Evolutionary conservation across 179 eudicot species (phyloP).

Genomic region (Silene vulgaris): DNA sequence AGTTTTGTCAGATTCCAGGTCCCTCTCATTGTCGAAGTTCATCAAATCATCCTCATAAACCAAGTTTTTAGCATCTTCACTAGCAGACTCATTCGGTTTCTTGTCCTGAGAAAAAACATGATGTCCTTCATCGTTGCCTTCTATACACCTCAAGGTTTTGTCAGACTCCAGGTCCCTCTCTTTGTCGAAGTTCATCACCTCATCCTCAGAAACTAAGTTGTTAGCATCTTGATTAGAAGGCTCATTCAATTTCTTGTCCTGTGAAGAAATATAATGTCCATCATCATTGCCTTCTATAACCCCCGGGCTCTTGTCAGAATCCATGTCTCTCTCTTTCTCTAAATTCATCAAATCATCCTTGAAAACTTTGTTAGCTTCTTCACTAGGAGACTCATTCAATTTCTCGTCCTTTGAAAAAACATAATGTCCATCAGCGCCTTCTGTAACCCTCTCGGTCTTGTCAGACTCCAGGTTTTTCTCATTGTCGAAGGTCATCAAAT

Average conservation of each 20-base stretch:
- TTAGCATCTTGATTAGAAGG: neutral
- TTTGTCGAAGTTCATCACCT: neutral
- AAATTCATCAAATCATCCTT: neutral
- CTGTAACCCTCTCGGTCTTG: neutral
- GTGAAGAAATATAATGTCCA: too few relatives aligned
- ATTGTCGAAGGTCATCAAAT: neutral
- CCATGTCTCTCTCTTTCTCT: neutral
- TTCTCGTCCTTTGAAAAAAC: too few relatives aligned
- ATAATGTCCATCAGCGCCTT: too few relatives aligned
- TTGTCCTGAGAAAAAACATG: too few relatives aligned
- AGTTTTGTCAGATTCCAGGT: conserved; percentile 10
- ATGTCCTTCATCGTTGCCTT: too few relatives aligned
- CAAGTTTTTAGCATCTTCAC: neutral
- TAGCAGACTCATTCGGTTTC: too few relatives aligned
- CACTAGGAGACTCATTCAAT: neutral
- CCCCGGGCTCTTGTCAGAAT: neutral
- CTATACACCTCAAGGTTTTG: neutral
- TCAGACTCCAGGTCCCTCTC: neutral
- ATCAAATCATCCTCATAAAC: neutral
- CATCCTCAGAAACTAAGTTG: neutral
- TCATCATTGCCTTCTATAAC: neutral
- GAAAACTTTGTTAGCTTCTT: neutral
- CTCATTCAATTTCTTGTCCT: too few relatives aligned
- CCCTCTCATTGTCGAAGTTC: neutral
- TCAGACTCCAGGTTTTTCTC: neutral